Evolutionary conservation across 805 yeast genomes (phyloP), one percentile per base, ranked within the genome.

Genomic region (Barnettozyma vustinii): DNA sequence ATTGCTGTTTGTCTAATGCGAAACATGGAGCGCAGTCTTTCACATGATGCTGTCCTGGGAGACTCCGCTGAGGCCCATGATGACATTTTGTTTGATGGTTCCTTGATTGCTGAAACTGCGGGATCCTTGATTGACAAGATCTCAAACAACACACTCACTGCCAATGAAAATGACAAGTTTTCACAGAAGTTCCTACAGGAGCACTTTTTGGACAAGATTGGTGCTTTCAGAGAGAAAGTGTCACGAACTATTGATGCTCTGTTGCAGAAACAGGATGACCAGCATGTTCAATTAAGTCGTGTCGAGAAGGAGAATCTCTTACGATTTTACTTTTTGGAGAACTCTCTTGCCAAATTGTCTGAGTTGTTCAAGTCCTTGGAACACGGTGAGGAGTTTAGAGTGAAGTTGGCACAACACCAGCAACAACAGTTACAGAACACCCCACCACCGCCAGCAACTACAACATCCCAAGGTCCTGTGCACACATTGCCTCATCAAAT

Each of bases 1-100:
- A 77, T 90, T 50, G 94, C 95, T 1, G 74, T 87, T 40, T 82
- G 85, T 56, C 78, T 94, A 43, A 83, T 91, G 83, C 77, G 84
- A 57, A 91, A 91, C 64, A 83, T 90, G 84, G 89, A 84, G 56
- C 65, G 70, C 36, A 71, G 75, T n/a, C 66, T 83, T 47, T 67
- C 68, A 40, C 55, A 66, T 36, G 52, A 50, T 20, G 21, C 39
- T 20, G 39, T 20, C 20, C 15, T 36, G 6, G 39, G 39, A 36
- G 39, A 36, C 12, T 18, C 39, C 13, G 16, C 15, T 18, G 48
- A 33, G 2, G 48, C n/a, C 52, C 55, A 69, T 37, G 86, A 76
- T 61, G 92, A 86, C 54, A 70, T 86, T 44, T 74, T 86, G 63
- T 84, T 82, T 62, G 92, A 85, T 66, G 94, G 92, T 6, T 76